These are phyloP conservation scores for Cutaneotrichosporon spelunceum DNA, from an alignment of 1,284 basidiomycete genomes.

Conservation along the genomic window DNA sequence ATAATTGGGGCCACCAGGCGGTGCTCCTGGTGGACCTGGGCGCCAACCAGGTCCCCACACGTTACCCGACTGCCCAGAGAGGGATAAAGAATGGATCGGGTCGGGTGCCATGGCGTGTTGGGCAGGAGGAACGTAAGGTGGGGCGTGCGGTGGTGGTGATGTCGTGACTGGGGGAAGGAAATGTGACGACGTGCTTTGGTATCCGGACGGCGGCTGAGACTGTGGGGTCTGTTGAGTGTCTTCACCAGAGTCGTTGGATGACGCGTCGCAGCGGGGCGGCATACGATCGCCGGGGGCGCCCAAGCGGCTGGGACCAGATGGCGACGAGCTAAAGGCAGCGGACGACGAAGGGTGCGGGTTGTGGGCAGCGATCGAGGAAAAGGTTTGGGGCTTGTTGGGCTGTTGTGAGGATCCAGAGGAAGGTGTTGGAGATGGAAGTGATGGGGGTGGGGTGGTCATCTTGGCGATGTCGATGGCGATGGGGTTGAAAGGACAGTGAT, in stretches of 20 bases:
- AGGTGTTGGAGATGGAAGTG: conserved; percentile 38
- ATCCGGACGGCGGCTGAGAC: conserved; percentile 12
- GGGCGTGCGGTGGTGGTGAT: conserved; percentile 44
- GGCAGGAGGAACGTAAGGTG: conserved; percentile 45
- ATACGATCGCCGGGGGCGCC: conserved; percentile 1
- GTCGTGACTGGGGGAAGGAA: conserved; percentile 41
- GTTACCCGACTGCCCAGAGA: conserved; percentile 15
- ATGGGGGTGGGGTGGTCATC: conserved; percentile 40
- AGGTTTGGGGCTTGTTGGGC: conserved; percentile 29
- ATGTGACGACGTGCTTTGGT: conserved; percentile 15
- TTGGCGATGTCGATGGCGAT: conserved; percentile 5
- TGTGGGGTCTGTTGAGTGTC: conserved; percentile 20
- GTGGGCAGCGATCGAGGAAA: conserved; percentile 29
- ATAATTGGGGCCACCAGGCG: conserved; percentile 15
- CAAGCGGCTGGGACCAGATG: conserved; percentile 8
- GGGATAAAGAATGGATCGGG: conserved; percentile 39
- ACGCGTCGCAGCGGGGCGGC: conserved; percentile 14
- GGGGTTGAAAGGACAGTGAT: neutral
- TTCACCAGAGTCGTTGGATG: conserved; percentile 13
- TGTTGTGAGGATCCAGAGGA: conserved; percentile 34
- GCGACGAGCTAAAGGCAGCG: conserved; percentile 24
- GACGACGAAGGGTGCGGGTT: conserved; percentile 22
- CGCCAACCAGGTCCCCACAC: conserved; percentile 26
- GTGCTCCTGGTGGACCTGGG: conserved; percentile 16
- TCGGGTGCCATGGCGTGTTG: conserved; percentile 50